Percentiles rank a stretch among this genome's conserved stretches.
Conservation (phyloP, 768 basidiomycete genomes). For the Psilocybe tampanensis region DNA sequence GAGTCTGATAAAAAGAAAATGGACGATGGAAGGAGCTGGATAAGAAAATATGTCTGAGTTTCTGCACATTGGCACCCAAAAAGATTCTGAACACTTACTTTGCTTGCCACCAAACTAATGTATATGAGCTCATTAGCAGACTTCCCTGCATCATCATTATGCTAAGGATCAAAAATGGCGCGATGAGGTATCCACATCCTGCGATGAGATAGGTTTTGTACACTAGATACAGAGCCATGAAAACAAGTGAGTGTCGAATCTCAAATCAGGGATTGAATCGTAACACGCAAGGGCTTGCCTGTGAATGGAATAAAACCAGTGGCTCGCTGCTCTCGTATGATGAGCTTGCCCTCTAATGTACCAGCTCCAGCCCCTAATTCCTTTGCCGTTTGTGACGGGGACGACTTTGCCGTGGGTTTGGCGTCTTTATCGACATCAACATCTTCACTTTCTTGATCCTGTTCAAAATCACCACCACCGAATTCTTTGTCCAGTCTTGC, state of each 20-base stretch:
- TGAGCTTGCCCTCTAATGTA: slow-evolving; percentile 66
- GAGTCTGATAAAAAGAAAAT: slow-evolving; percentile 62
- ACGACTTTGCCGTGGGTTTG: slow-evolving; percentile 33
- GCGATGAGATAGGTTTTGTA: slow-evolving; percentile 62
- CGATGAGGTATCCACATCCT: slow-evolving; percentile 50
- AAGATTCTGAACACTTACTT: slow-evolving; percentile 39
- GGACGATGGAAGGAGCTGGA: slow-evolving; percentile 46
- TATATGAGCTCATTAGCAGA: slow-evolving; percentile 65
- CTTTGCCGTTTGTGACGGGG: no score
- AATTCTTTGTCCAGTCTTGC: slow-evolving; percentile 62
- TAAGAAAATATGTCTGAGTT: not conserved
- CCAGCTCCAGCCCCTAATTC: slow-evolving; percentile 49
- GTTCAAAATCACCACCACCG: slow-evolving; percentile 49
- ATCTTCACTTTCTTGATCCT: slow-evolving; percentile 27
- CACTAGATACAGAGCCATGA: slow-evolving; percentile 35
- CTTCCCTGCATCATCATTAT: slow-evolving; percentile 62
- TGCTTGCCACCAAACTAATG: slow-evolving; percentile 75
- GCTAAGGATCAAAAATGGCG: slow-evolving; percentile 51
- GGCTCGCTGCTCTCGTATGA: slow-evolving; percentile 63
- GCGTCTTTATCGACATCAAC: slow-evolving; percentile 29
- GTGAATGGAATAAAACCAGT: slow-evolving; percentile 60
- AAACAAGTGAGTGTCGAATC: not conserved
- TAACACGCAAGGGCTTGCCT: slow-evolving; percentile 31
- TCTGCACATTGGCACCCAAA: not conserved
- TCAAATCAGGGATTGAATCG: not conserved